Percentiles rank a stretch among this genome's conserved stretches.
Conservation (phyloP, 176 grass and related monocot genomes). For the Oryza meyeriana region DNA sequence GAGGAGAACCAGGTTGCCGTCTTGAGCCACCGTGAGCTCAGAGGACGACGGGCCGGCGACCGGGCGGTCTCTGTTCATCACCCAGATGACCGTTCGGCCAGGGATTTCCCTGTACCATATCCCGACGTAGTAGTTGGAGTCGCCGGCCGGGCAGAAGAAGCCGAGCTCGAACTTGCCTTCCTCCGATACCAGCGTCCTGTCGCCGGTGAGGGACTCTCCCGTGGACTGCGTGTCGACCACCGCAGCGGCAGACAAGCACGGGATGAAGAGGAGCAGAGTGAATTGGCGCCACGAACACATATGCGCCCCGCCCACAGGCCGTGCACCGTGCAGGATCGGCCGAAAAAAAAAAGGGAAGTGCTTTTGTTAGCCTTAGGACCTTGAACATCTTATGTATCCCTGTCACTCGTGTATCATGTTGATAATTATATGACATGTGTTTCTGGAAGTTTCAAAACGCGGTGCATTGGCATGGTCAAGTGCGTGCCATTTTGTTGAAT, state of each 20-base stretch:
- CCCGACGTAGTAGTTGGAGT: conserved; percentile 36
- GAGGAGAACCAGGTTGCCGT: conserved; percentile 34
- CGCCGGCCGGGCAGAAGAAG: conserved; percentile 43
- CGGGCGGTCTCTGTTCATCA: conserved; percentile 47
- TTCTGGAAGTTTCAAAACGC: not conserved
- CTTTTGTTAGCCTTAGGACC: not conserved
- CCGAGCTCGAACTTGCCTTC: conserved; percentile 49
- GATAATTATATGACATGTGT: not conserved
- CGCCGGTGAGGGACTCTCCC: conserved; percentile 30
- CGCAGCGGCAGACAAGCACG: not conserved
- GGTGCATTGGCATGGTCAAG: not conserved
- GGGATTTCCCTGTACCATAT: conserved; percentile 57
- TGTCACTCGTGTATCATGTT: not conserved
- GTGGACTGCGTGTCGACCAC: conserved; percentile 7
- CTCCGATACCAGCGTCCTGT: conserved; percentile 35
- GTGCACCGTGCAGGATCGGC: too few species aligned
- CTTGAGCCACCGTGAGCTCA: conserved; percentile 38
- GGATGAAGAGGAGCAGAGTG: not conserved
- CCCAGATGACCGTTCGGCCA: conserved; percentile 36
- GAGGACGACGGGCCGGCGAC: conserved; percentile 25
- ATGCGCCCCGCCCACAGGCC: not conserved
- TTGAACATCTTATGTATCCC: not conserved
- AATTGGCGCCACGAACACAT: not conserved
- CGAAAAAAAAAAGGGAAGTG: not conserved
- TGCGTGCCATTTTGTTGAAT: not conserved